phyloP scores from a whole-genome alignment of 495 filamentous ascomycete species.

The Paragyromitra xinjiangensis region DNA sequence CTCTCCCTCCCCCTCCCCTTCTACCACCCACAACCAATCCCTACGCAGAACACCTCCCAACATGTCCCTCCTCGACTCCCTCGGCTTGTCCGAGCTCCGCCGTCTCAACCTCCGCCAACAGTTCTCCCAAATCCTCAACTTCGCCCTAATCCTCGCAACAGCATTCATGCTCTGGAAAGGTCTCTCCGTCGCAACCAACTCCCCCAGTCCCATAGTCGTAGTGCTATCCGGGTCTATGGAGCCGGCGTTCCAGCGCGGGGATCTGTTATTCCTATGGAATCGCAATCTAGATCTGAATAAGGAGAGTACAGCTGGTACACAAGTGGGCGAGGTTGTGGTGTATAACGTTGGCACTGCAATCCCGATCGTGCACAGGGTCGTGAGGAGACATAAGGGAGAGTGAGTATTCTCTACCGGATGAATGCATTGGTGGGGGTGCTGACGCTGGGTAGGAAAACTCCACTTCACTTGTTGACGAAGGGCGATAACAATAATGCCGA shows the following conservation, averaged over 20 bases:
- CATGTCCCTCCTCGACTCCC: constrained; percentile 47
- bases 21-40: not conserved
- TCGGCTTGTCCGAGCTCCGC: constrained; percentile 53
- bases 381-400: constrained; percentile 73
- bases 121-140: constrained; percentile 90
- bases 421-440: not conserved
- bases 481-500: constrained; percentile 96
- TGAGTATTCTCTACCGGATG: constrained; percentile 56
- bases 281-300: constrained; percentile 65
- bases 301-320: constrained; percentile 46
- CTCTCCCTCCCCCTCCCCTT: not conserved
- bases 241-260: constrained; percentile 93
- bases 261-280: constrained; percentile 95
- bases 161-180: constrained; percentile 99
- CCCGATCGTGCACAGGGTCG: constrained; percentile 89
- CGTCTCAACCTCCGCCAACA: constrained; percentile 77
- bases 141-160: constrained; percentile 90
- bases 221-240: constrained; percentile 97
- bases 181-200: constrained; percentile 83
- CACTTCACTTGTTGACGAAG: constrained; percentile 84
- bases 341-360: constrained; percentile 97
- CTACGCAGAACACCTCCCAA: not conserved
- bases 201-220: constrained; percentile 92
- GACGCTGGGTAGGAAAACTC: constrained; percentile 57
- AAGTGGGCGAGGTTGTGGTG: constrained; percentile 69